phyloP scores from a whole-genome alignment of 2,329 filamentous ascomycete species.

The Aspergillus sp. region DNA sequence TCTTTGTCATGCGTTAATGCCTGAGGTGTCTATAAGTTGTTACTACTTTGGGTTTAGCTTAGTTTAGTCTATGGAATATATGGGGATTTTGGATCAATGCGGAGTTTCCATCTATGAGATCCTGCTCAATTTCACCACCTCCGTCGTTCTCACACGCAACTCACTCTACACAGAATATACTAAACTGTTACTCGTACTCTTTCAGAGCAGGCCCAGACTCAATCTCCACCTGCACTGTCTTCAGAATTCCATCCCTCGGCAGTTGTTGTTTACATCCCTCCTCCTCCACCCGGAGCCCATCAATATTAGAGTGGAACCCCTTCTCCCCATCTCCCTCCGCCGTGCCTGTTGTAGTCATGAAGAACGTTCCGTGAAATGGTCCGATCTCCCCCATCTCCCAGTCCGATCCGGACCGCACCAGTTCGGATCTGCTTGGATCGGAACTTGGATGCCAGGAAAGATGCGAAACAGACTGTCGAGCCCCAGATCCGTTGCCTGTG shows the following conservation, averaged over 20 bases:
- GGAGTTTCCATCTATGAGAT: neutral
- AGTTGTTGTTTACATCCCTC: neutral
- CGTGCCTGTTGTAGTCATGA: conserved; percentile 16
- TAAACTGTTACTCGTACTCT: neutral
- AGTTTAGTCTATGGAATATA: neutral
- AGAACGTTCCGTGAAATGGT: conserved; percentile 14
- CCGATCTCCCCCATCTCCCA: conserved; percentile 12
- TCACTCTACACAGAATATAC: neutral
- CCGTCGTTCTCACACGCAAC: too few relatives aligned
- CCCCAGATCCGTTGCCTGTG: conserved; percentile 4
- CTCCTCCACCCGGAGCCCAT: neutral
- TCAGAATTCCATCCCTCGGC: conserved; percentile 18
- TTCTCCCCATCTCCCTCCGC: conserved; percentile 8
- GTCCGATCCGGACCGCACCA: neutral
- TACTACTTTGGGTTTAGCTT: too few relatives aligned
- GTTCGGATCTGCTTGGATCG: conserved; percentile 1
- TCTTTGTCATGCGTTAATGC: conserved; percentile 10
- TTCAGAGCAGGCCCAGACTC: conserved; percentile 18
- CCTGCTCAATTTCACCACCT: neutral
- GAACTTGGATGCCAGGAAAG: neutral
- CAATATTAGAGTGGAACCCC: neutral
- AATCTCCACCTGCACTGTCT: conserved; percentile 26
- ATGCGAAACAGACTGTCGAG: neutral
- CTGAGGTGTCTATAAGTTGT: conserved; percentile 5
- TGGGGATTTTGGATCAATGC: neutral